Evolutionary conservation across 176 grass and related monocot species (phyloP).

Genomic region (Hsuehochloa calcarea): DNA sequence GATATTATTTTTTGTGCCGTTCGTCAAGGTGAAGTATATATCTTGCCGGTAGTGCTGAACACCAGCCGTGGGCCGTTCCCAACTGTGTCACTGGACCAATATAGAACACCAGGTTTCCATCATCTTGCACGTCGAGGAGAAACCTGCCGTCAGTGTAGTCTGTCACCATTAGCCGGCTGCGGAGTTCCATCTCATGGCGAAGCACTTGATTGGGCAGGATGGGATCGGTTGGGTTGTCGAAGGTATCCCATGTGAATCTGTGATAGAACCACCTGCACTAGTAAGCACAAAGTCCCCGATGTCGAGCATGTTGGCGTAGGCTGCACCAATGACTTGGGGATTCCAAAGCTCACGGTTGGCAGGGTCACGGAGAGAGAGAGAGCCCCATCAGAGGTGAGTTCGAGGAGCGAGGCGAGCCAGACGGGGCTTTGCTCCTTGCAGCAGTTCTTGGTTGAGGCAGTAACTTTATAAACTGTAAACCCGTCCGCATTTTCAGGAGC

Average conservation of each 20-base stretch:
- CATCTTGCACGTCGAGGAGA: not conserved
- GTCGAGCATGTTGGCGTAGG: constrained; percentile 9
- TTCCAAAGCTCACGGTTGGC: constrained; percentile 14
- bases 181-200: not conserved
- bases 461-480: not conserved
- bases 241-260: not conserved
- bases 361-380: constrained; percentile 4
- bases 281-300: not conserved
- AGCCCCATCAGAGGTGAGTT: not conserved
- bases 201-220: not conserved
- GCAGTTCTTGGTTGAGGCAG: constrained; percentile 3
- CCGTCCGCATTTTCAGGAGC: not conserved
- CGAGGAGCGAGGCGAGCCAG: constrained; percentile 20
- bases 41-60: constrained; percentile 23
- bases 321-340: not conserved
- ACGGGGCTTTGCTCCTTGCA: not conserved
- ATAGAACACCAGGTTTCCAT: constrained; percentile 34
- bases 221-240: not conserved
- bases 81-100: not conserved
- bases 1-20: not conserved
- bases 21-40: constrained; percentile 22
- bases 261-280: not conserved
- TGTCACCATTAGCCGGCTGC: constrained; percentile 10
- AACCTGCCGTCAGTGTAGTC: constrained; percentile 44
- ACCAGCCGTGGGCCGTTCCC: constrained; percentile 16